Base-by-base conservation (phyloP, 306 rosid genomes). In the Cucurbita pepo region DNA sequence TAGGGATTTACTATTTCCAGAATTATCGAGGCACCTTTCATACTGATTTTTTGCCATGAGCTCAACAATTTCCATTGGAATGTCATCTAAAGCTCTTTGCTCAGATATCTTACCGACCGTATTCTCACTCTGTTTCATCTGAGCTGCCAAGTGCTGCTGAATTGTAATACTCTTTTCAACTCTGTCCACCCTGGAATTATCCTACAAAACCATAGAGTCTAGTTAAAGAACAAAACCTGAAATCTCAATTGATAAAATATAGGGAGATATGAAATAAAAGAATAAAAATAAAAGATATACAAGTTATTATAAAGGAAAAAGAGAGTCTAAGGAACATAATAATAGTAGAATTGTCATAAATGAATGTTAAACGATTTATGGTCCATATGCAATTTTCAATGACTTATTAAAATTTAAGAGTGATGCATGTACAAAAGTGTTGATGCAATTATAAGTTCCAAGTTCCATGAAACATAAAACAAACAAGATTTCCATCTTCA, bases 51-150 rank as follows among this genome's bases (percentile, higher is more conserved):
- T 88, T 0, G 97, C 97, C 96, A 95, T 79, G 76, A 91, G 90
- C 82, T 95, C 99, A 53, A 91, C 95, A 80, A 95, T 89, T 79
- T 94, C 99, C 97, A 88, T 91, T 41, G 95, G 97, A 74, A 91
- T 88, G 77, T 86, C 99, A 85, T 95, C 97, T 19, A 66, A 73
- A 77, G 86, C 75, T 76, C 89, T 92, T 38, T 91, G 76, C 56
- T 38, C 82, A 72, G 76, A 58, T 81, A 69, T 51, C 45, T 76
- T 66, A 64, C 80, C 87, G 48, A 74, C 51, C 58, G 76, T 77
- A 60, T 77, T 84, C 56, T 85, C 82, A 77, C 81, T 56, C 60
- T 82, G 82, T 71, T 78, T 85, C 82, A 83, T 79, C 77, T 60
- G 71, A 74, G 74, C 58, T 55, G 82, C 82, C 48, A 82, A 73